Base-by-base conservation (phyloP, 139 green algal species). In the Haematococcus lacustris region DNA sequence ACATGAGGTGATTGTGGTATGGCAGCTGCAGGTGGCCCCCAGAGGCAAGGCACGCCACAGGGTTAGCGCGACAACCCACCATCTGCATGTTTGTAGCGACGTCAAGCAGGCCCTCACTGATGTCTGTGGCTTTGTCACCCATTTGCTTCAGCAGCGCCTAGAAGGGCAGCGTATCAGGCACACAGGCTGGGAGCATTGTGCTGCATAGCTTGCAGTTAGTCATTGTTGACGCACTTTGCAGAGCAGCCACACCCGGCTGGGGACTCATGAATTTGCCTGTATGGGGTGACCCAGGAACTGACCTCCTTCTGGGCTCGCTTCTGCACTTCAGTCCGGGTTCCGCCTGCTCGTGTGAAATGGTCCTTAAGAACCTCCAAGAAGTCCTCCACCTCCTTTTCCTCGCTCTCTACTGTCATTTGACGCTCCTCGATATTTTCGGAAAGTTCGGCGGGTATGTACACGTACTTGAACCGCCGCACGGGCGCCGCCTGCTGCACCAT, bases 351-450 rank as follows among this genome's bases (percentile, higher is more conserved):
- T 13, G 17, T 66, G 75, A 83, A 82, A 69, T 88, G 79, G 17
- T 33, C 4, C 77, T 94, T 94, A 13, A 91, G 60, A 2, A 33
- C 25, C 33, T 94, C 83, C 47, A 93, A 76, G 13, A 94, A 77
- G 66, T 74, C 83, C 74, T 89, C 81, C 28, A 94, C 86, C 51
- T 92, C 89, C 34, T 85, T 72, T 1, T 65, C 74, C 30, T 75
- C 34, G 0, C n/a, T n/a, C 0, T 38, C 38, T 17, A 78, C 47
- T 17, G 81, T 60, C 1, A 89, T 59, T 33, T 77, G 51, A 41
- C 66, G 75, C 66, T 93, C 77, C 43, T 86, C 43, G 5, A 92
- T 73, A 13, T 73, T 64, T 66, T 92, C 84, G 3, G 80, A 73
- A 2, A 68, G 37, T 32, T 90, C 87, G 6, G 81, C 81, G 0